Evolutionary conservation across 75 land plant species (phyloP), one percentile per base, ranked within the genome.

Genomic region (Larix kaempferi): DNA sequence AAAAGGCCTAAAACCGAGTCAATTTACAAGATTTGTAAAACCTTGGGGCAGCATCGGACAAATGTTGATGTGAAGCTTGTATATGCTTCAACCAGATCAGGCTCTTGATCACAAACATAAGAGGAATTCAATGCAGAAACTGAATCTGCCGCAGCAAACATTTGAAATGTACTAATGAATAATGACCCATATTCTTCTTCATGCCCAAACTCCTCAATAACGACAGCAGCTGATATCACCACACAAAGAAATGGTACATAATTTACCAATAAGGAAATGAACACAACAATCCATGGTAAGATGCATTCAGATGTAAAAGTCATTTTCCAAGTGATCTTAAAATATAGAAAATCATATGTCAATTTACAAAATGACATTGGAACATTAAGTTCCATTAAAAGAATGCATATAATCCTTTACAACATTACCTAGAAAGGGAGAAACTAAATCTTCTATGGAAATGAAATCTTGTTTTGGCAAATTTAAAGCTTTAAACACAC

Each of bases 101-200:
- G 99, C 59, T 98, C 98, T 82, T 98, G 98, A 74, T 98, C 99
- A 89, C 99, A 98, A 78, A 94, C 87, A 79, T 98, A 98, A 22
- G 99, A 95, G 66, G 96, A 93, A 83, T 84, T 98, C 78, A 98
- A 91, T 69, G 94, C 86, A 22, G 79, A 58, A 52, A 98, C 78
- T 71, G 94, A 86, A 23, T 92, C 81, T 63, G 99, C 89, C 65
- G 85, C 79, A 7, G 92, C 90, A 82, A 98, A 91, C 63, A 86
- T 86, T 52, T 86, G 86, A 80, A 92, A 88, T 27, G 88, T 89
- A 71, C 83, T 92, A 65, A 95, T 82, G 59, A 84, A 95, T 71
- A 98, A 58, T 57, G 87, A 73, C 44, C 91, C 99, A 85, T 87
- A 89, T 74, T 98, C 96, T 82, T 95, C 89, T 81, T 79, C 87